Conservation (phyloP, 2,329 filamentous ascomycete species). For the Emergomyces orientalis region DNA sequence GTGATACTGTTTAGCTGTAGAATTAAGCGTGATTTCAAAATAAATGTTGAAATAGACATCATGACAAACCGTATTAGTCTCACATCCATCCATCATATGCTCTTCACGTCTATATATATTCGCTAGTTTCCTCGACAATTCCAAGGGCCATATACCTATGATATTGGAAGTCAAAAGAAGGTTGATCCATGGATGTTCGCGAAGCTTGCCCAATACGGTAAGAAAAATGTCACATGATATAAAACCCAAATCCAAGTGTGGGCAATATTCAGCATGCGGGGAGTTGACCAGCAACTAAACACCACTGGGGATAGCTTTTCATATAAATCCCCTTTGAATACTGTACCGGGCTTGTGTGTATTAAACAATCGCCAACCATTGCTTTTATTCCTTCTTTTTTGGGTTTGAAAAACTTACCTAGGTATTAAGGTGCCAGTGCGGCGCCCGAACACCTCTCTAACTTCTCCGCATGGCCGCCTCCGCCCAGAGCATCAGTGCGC, state of each 20-base stretch:
- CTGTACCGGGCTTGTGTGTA: neutral
- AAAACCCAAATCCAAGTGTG: neutral
- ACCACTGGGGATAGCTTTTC: neutral
- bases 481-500: slow-evolving; percentile 43
- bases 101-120: neutral
- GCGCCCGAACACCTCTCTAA: neutral
- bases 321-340: neutral
- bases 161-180: neutral
- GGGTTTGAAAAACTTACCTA: no score
- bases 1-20: neutral
- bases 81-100: neutral
- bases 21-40: neutral
- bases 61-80: neutral
- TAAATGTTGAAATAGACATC: neutral
- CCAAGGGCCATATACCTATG: neutral
- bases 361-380: neutral
- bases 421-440: neutral
- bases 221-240: neutral
- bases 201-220: neutral
- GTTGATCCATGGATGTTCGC: slow-evolving; percentile 1
- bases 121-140: neutral
- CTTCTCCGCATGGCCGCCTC: slow-evolving; percentile 31
- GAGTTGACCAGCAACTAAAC: neutral
- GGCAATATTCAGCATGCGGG: neutral
- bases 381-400: neutral